Evolutionary conservation across 108 stramenopile species (phyloP), one percentile per base, ranked within the genome.

Genomic region (Pseudonitzschia pungens): DNA sequence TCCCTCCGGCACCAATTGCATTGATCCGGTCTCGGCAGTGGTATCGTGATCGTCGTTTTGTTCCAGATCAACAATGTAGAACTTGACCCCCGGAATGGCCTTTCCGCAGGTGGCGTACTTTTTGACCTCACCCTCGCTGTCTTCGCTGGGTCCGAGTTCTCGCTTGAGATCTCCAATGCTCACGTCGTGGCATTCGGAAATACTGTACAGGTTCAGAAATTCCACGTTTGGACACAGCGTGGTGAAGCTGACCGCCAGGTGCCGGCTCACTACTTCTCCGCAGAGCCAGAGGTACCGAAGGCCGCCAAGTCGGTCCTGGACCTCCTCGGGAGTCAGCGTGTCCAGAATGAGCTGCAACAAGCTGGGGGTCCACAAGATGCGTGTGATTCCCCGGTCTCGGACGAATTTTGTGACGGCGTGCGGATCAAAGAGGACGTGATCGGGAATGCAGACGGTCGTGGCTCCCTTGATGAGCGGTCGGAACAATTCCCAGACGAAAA

Each of bases 401-500:
- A 89, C 42, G 33, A 81, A 82, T 44, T 59, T 62, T 15, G 84
- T 68, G 18, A 93, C 73, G 32, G 81, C 73, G 24, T 65, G 58
- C 24, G 88, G 87, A 77, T 90, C 87, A 72, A 87, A 90, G 16
- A 93, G 80, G 74, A 84, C 82, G 41, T 87, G 82, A 41, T 86
- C 86, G 16, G 92, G 92, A 54, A 93, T 87, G 75, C 86, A 72
- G 31, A 89, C 69, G 16, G 86, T 77, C 28, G 84, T 76, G 12
- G 75, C 84, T 24, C 92, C 92, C 9, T 78, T 70, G 59, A 86
- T 76, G 21, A 93, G 60, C 0, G 92, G 88, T 43, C 92, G 81
- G 18, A 89, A 45, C 60, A 82, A 68, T 76, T 93, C 92, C 92
- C 92, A 93, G 9, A 90, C 89, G 74, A 93, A 93, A 72, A 93